A percentile compares a stretch with the other conserved stretches of the same genome.
These are phyloP conservation scores for Ceratorhiza oryzae-sativae DNA, from an alignment of 1,284 basidiomycete species.

Conservation along the genomic window DNA sequence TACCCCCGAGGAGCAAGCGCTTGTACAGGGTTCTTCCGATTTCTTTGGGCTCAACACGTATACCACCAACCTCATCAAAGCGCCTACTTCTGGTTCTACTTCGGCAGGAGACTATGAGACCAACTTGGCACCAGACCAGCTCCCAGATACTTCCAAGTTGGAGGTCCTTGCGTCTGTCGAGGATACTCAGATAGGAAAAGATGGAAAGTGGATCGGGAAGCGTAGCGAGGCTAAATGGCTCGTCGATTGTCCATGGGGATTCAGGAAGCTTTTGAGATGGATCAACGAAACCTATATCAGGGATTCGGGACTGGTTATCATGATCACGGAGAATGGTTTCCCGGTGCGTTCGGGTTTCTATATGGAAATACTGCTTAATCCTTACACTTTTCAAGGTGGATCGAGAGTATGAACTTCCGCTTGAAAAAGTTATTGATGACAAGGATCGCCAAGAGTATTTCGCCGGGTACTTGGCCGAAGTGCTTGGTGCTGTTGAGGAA, in stretches of 20 bases:
- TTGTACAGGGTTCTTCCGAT: conserved; percentile 72
- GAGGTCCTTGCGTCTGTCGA: conserved; percentile 6
- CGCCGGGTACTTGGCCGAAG: conserved; percentile 64
- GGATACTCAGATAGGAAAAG: background rate
- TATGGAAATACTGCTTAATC: no score
- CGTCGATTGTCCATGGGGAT: conserved; percentile 18
- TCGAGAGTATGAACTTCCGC: conserved; percentile 61
- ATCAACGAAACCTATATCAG: conserved; percentile 25
- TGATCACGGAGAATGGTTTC: conserved; percentile 17
- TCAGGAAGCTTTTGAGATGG: conserved; percentile 15
- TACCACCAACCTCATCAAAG: conserved; percentile 71
- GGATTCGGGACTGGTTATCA: background rate
- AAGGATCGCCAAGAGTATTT: conserved; percentile 71
- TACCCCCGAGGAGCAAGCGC: conserved; percentile 63
- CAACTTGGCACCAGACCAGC: conserved; percentile 1
- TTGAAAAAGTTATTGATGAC: conserved; percentile 67
- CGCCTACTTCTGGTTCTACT: conserved; percentile 45
- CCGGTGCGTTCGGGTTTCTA: background rate
- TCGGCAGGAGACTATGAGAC: conserved; percentile 40
- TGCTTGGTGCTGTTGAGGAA: conserved; percentile 64
- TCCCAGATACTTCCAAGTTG: conserved; percentile 1
- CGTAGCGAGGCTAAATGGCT: conserved; percentile 13
- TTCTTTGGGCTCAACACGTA: conserved; percentile 77
- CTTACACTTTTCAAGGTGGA: background rate
- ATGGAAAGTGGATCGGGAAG: conserved; percentile 16